These are phyloP conservation scores for Ehretia macrophylla DNA, from an alignment of 257 asterid species.

Conservation along the genomic window DNA sequence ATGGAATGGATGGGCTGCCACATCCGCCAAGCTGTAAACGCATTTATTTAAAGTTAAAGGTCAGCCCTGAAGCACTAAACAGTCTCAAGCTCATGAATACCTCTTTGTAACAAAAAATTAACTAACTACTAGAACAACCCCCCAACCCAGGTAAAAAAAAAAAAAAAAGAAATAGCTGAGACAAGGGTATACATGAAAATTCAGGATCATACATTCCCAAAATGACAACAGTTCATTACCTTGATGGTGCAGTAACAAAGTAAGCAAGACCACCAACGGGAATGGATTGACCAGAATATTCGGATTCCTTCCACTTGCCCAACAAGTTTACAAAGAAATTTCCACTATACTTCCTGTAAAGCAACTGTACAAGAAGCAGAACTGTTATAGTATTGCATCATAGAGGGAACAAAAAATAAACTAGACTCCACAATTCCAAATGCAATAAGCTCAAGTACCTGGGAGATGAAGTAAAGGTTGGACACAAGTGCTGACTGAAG, in stretches of 20 bases:
- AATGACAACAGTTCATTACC: constrained; percentile 20
- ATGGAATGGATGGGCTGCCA: constrained; percentile 65
- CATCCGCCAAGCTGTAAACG: constrained; percentile 52
- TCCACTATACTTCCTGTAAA: constrained; percentile 53
- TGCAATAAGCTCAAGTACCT: constrained; percentile 28
- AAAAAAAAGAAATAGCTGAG: too few relatives aligned
- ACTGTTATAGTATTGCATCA: background rate
- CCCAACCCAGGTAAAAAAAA: too few relatives aligned
- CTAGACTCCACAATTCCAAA: background rate
- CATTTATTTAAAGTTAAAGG: constrained; percentile 1
- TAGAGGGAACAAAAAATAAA: background rate
- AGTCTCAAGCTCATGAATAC: background rate
- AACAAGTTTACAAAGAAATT: constrained; percentile 53
- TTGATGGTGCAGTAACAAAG: constrained; percentile 68
- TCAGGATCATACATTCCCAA: too few relatives aligned
- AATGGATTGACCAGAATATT: constrained; percentile 59
- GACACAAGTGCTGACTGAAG: constrained; percentile 74
- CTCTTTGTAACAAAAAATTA: too few relatives aligned
- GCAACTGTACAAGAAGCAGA: constrained; percentile 32
- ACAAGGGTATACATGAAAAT: too few relatives aligned
- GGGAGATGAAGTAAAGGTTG: constrained; percentile 70
- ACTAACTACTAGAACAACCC: too few relatives aligned
- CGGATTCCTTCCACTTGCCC: constrained; percentile 65
- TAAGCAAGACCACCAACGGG: constrained; percentile 76
- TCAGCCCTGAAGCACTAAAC: constrained; percentile 2